Evolutionary conservation across 768 basidiomycete genomes (phyloP).

Genomic region (Auriscalpium orientale): DNA sequence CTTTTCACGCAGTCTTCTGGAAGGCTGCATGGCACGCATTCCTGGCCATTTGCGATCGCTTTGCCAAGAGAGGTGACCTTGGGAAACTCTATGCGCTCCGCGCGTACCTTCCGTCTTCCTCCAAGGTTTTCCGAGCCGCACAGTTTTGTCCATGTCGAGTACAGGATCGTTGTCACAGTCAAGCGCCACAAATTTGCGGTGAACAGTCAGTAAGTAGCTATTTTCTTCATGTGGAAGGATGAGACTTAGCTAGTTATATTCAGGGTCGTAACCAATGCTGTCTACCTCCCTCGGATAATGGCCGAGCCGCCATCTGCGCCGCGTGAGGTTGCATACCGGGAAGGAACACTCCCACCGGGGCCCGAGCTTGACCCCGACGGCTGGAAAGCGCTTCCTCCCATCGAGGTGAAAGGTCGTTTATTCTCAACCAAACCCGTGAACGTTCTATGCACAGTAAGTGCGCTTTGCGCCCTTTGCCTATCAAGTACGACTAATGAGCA

Average conservation of each 20-base stretch:
- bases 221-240: background rate
- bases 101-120: background rate
- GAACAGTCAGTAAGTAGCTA: slow-evolving; percentile 37
- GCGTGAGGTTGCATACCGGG: slow-evolving; percentile 29
- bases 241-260: background rate
- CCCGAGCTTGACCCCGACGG: slow-evolving; percentile 35
- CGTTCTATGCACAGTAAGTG: slow-evolving; percentile 27
- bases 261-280: slow-evolving; percentile 27
- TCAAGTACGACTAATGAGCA: background rate
- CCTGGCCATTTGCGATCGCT: slow-evolving; percentile 6
- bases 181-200: slow-evolving; percentile 41
- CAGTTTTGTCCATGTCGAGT: slow-evolving; percentile 50
- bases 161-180: slow-evolving; percentile 42
- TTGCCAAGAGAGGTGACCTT: slow-evolving; percentile 1
- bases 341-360: slow-evolving; percentile 25
- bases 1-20: slow-evolving; percentile 2
- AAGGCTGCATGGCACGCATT: background rate
- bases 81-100: background rate
- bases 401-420: slow-evolving; percentile 27
- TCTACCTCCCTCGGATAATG: slow-evolving; percentile 26
- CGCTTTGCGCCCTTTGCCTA: background rate
- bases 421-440: slow-evolving; percentile 25
- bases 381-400: slow-evolving; percentile 28
- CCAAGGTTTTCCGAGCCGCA: slow-evolving; percentile 30
- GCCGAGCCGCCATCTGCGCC: slow-evolving; percentile 30